Base-by-base conservation (phyloP, 805 yeast genomes). In the Torulaspora delbrueckii region DNA sequence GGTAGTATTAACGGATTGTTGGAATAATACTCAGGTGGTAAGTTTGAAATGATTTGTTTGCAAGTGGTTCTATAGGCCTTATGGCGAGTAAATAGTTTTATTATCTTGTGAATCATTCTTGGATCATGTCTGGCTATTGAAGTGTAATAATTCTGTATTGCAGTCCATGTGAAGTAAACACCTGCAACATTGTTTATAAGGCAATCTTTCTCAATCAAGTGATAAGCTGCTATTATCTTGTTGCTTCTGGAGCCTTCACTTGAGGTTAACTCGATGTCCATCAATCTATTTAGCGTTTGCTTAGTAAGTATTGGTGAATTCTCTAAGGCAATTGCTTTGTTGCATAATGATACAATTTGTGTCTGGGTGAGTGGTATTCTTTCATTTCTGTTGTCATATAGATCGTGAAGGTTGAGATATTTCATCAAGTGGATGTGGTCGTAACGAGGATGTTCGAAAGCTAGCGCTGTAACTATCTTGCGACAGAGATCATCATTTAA, bases 1-100 rank as follows among this genome's bases (percentile, higher is more conserved):
- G 64, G 65, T 13, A 62, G 35, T 10, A 62, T 36, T 8, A 60
- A 44, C 1, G 63, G 55, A 37, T 57, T 53, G 39, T 61, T 61
- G 34, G 62, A 55, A 41, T 58, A 60, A 13, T 38, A 46, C 6
- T 46, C 24, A 4, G 64, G 59, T 1, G 56, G 34, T 13, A 62
- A 26, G 10, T 43, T 31, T 6, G 42, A 18, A 14, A 60, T 9
- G 4, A 61, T 37, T 16, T 59, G 57, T 24, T 33, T 40, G 22
- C 56, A 58, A 4, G 52, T 18, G 8, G 22, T 10, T 30, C 57
- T 50, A 42, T 60, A 59, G n/a, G 54, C 51, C 28, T 46, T 56
- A 42, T 59, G 51, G 19, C 52, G 48, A 10, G 56, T 46, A 36
- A 50, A 55, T 8, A 51, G 42, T 27, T 51, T 55, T 7, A 62